phyloP scores from a whole-genome alignment of 805 yeast species.

The Nakazawaea molendinolei region DNA sequence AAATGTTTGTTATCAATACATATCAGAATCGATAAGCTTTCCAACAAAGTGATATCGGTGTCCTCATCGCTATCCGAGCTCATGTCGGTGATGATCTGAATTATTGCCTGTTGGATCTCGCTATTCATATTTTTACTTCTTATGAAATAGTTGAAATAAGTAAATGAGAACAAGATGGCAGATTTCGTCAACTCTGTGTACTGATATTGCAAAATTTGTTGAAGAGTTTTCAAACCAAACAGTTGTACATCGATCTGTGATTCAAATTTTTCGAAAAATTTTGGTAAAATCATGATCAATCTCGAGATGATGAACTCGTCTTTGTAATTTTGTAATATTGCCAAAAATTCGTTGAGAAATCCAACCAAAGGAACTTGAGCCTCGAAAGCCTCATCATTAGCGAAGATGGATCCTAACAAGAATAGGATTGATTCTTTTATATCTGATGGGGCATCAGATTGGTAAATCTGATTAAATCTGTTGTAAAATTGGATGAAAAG shows the following conservation, averaged over 20 bases:
- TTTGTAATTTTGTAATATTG: slow-evolving; percentile 13
- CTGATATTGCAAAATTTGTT: slow-evolving; percentile 18
- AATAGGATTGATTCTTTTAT: slow-evolving; percentile 34
- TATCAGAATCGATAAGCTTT: slow-evolving; percentile 55
- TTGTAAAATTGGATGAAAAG: slow-evolving; percentile 19
- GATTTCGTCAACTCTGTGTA: slow-evolving; percentile 20
- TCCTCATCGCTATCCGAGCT: slow-evolving; percentile 70
- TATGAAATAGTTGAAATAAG: slow-evolving; percentile 31
- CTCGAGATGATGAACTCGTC: slow-evolving; percentile 40
- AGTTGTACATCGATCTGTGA: slow-evolving; percentile 15
- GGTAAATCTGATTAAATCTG: slow-evolving; percentile 12
- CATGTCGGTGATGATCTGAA: slow-evolving; percentile 36
- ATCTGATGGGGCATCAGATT: neutral
- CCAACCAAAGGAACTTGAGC: slow-evolving; percentile 18
- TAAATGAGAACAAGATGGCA: slow-evolving; percentile 43
- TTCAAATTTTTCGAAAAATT: slow-evolving; percentile 47
- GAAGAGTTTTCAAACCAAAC: slow-evolving; percentile 21
- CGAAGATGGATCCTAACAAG: slow-evolving; percentile 34
- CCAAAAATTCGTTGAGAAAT: slow-evolving; percentile 18
- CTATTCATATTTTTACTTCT: slow-evolving; percentile 17
- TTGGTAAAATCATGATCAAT: slow-evolving; percentile 47
- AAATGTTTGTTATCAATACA: slow-evolving; percentile 33
- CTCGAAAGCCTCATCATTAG: slow-evolving; percentile 26
- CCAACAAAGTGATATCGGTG: slow-evolving; percentile 66
- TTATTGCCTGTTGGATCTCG: slow-evolving; percentile 21